Conservation (phyloP, 2,329 filamentous ascomycete species). For the Xylariaceae sp. region DNA sequence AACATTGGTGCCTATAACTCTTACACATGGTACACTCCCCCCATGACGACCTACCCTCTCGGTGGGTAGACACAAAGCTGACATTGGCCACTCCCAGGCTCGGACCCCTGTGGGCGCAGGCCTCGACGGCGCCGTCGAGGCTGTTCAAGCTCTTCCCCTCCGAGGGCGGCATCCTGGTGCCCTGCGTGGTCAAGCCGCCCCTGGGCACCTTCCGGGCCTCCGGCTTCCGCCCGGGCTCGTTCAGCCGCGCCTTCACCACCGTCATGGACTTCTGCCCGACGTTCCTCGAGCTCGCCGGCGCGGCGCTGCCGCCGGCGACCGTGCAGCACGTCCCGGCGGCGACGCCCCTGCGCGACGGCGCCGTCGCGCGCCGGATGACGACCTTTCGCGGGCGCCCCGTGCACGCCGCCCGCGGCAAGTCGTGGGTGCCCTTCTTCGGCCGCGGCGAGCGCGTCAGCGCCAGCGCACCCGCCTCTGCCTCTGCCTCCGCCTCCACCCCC, state of each 20-base stretch:
- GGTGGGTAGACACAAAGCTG: constrained; percentile 11
- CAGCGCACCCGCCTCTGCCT: no score
- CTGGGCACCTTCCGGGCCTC: constrained; percentile 3
- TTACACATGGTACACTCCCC: constrained; percentile 44
- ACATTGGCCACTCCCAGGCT: background rate
- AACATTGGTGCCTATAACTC: constrained; percentile 44
- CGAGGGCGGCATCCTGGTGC: constrained; percentile 44
- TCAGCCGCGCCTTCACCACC: constrained; percentile 42
- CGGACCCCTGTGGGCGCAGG: constrained; percentile 31
- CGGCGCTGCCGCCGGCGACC: constrained; percentile 18
- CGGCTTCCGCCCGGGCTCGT: constrained; percentile 14
- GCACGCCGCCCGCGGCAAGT: constrained; percentile 9
- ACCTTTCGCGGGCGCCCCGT: constrained; percentile 7
- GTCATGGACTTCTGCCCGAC: constrained; percentile 44
- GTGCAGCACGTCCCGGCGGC: constrained; percentile 5
- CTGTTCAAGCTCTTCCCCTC: constrained; percentile 28
- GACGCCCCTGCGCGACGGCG: background rate
- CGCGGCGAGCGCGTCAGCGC: background rate
- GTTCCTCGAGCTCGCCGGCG: constrained; percentile 37
- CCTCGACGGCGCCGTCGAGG: constrained; percentile 1
- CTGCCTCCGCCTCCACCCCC: no score
- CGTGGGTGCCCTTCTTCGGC: background rate
- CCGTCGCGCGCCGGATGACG: constrained; percentile 1
- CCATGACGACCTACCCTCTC: background rate
- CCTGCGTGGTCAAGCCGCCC: constrained; percentile 28